phyloP scores from a whole-genome alignment of 495 filamentous ascomycete species.

The Hypoxylon cercidicola region DNA sequence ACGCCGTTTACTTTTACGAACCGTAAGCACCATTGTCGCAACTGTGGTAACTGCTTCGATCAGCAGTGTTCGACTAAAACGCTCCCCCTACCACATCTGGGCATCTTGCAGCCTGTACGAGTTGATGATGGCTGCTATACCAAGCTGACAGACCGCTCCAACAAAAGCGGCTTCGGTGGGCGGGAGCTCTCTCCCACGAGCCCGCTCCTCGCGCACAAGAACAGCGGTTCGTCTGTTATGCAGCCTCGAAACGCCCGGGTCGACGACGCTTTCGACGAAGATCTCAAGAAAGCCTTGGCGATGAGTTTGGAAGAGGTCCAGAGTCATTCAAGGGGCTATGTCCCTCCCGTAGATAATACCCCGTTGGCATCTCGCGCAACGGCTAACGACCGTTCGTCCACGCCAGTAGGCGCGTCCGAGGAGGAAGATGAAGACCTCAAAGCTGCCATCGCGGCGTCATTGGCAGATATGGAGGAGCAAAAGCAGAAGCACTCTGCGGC shows the following conservation, averaged over 20 bases:
- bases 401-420: slow-evolving; percentile 63
- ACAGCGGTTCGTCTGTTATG: slow-evolving; percentile 66
- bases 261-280: slow-evolving; percentile 89
- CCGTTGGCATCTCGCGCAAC: slow-evolving; percentile 44
- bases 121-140: slow-evolving; percentile 97
- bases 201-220: slow-evolving; percentile 52
- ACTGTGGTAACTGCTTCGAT: slow-evolving; percentile 97
- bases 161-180: slow-evolving; percentile 44
- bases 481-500: slow-evolving; percentile 87
- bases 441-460: slow-evolving; percentile 94
- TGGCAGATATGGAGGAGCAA: slow-evolving; percentile 97
- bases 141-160: slow-evolving; percentile 83
- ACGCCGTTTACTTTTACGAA: slow-evolving; percentile 97
- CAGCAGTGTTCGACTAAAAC: slow-evolving; percentile 91
- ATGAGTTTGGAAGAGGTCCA: slow-evolving; percentile 97
- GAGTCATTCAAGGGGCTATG: slow-evolving; percentile 62
- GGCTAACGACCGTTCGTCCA: slow-evolving; percentile 53
- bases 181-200: slow-evolving; percentile 46
- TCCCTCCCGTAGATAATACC: slow-evolving; percentile 52
- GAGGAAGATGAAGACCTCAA: slow-evolving; percentile 94
- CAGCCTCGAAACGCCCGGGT: slow-evolving; percentile 88
- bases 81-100: slow-evolving; percentile 88
- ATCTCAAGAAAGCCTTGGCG: slow-evolving; percentile 88
- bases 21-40: slow-evolving; percentile 96
- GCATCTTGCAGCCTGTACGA: slow-evolving; percentile 88